These are phyloP conservation scores for Hypoxylon rubiginosum DNA, from an alignment of 2,329 filamentous ascomycete species.

Conservation along the genomic window DNA sequence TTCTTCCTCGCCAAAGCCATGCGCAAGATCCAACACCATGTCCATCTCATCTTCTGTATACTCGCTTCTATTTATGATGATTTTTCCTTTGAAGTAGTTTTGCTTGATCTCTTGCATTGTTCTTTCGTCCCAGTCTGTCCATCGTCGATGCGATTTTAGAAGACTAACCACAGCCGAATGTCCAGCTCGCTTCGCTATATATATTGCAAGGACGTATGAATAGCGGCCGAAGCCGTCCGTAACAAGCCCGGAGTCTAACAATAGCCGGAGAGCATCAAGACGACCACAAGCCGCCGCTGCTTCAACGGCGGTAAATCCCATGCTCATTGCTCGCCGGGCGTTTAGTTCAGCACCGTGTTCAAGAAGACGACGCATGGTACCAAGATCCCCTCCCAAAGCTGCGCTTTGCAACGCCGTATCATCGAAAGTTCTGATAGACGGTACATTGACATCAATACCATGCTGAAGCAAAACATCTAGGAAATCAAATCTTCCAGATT, in stretches of 20 bases:
- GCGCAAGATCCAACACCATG: not conserved
- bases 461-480: conserved; percentile 2
- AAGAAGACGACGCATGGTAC: conserved; percentile 11
- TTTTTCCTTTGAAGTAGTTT: not conserved
- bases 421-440: not conserved
- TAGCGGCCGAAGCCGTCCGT: not conserved
- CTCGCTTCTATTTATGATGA: not conserved
- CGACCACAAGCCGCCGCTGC: conserved; percentile 1
- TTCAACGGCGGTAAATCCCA: conserved; percentile 2
- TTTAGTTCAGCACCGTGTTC: conserved; percentile 5
- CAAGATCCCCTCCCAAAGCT: conserved; percentile 2
- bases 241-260: conserved; percentile 2
- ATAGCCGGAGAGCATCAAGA: conserved; percentile 12
- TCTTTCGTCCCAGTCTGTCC: not conserved
- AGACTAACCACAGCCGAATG: conserved; percentile 1
- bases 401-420: conserved; percentile 4
- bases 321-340: not conserved
- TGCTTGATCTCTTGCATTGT: not conserved
- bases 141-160: conserved; percentile 7
- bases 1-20: too few relatives aligned
- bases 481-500: not conserved
- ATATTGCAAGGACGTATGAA: not conserved
- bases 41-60: conserved; percentile 2
- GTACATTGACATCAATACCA: conserved; percentile 6
- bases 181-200: not conserved